Evolutionary conservation across 345 rosid species (phyloP).

Genomic region (Jatropha curcas): DNA sequence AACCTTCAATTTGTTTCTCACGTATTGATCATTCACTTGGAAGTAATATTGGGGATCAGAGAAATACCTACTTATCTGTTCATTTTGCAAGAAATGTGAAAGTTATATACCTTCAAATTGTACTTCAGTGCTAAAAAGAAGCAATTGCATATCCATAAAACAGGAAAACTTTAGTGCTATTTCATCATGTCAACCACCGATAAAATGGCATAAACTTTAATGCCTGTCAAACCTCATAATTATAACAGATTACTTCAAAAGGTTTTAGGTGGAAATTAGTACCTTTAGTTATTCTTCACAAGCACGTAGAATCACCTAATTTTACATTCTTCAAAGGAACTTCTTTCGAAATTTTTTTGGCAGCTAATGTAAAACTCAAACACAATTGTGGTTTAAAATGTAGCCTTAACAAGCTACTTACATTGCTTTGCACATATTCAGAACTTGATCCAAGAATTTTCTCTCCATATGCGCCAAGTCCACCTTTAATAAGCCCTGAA

Average conservation of each 20-base stretch:
- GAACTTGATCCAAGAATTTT: conserved; percentile 89
- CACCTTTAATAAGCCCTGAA: conserved; percentile 85
- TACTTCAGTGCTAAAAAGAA: background rate
- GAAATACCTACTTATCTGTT: conserved; percentile 83
- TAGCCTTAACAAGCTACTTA: conserved; percentile 42
- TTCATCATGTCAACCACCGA: background rate
- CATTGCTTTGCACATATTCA: conserved; percentile 98
- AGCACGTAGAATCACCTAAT: background rate
- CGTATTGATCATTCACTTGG: conserved; percentile 96
- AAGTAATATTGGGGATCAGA: conserved; percentile 97
- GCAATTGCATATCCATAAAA: background rate
- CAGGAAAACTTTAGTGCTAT: background rate
- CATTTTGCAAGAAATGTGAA: conserved; percentile 18
- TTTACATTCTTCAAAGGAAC: background rate
- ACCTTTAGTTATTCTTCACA: background rate
- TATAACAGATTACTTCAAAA: background rate
- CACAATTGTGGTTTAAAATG: conserved; percentile 6
- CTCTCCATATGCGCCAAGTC: conserved; percentile 94
- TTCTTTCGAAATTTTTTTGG: no score
- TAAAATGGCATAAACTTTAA: background rate
- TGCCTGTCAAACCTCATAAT: background rate
- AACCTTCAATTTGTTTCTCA: conserved; percentile 95
- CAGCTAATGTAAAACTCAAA: background rate
- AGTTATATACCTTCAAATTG: background rate
- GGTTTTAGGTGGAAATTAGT: background rate